These are phyloP conservation scores for Parasitella parasitica DNA, from an alignment of 371 early-diverging fungal genomes.

Conservation along the genomic window DNA sequence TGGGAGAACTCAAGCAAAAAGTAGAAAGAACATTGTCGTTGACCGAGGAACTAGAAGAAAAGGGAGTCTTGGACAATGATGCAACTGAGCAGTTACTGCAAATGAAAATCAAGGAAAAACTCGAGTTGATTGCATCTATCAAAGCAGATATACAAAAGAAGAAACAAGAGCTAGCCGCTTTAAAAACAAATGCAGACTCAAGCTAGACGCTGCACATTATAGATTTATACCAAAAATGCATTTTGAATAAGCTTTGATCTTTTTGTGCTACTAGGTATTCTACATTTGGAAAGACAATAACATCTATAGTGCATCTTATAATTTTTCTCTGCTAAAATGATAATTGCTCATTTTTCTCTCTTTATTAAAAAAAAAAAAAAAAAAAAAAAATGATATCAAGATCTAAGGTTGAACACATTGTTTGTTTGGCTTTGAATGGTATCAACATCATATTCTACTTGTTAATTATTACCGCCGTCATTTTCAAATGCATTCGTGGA, in stretches of 20 bases:
- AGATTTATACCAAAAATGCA: not conserved
- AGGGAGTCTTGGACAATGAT: not conserved
- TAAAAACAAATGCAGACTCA: not conserved
- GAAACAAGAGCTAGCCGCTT: not conserved
- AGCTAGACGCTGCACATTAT: too few species aligned
- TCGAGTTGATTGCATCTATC: not conserved
- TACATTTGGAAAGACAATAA: not conserved
- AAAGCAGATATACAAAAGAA: not conserved
- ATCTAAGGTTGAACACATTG: slow-evolving; percentile 42
- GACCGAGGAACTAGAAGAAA: not conserved
- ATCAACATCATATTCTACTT: slow-evolving; percentile 37
- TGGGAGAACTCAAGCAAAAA: not conserved
- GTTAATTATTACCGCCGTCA: slow-evolving; percentile 31
- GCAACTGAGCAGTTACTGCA: not conserved
- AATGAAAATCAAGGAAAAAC: not conserved
- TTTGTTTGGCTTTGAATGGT: slow-evolving; percentile 38
- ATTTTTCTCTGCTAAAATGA: not conserved
- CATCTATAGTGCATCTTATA: not conserved
- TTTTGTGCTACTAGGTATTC: not conserved
- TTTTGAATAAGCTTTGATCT: not conserved
- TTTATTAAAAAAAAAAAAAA: not conserved
- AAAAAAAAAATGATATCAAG: slow-evolving; percentile 33
- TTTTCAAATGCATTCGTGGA: slow-evolving; percentile 33
- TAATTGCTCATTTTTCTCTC: not conserved
- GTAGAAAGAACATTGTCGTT: not conserved